Evolutionary conservation across 371 early-diverging fungal species (phyloP), one percentile per base, ranked within the genome.

Genomic region (Mortierella sp.): DNA sequence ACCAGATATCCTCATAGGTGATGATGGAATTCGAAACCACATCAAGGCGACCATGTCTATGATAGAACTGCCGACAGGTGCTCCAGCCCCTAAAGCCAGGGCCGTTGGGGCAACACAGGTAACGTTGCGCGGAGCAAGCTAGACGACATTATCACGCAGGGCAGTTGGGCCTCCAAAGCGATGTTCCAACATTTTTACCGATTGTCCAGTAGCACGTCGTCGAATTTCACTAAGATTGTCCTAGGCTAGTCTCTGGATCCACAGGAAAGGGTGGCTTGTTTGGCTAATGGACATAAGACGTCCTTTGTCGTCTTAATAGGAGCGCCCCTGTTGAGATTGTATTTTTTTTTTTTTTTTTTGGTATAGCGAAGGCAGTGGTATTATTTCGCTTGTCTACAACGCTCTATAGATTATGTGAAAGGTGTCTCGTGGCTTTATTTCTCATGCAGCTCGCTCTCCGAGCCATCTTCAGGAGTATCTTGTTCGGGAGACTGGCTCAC

Each of bases 181-280:
- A 58, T 58, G 58, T 58, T 58, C 28, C 12, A 30, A 14, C 6
- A 58, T 5, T 58, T 58, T 1, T 58, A 58, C 30, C 11, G 58
- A 18, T 22, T 58, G 18, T 58, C 58, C 26, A 57, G 57, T 28
- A 8, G 26, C 24, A 57, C 24, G 9, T 5, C 30, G 16, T 58
- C 58, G 9, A 58, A 58, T 58, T 58, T 58, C 20, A 58, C 58
- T 30, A 30, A 8, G 30, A 58, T 32, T 30, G 11, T 58, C 58
- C 58, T 58, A 16, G 58, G 58, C 26, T 58, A 26, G 35, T 58
- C 58, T 58, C 18, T 58, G 58, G 32, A 58, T 26, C 20, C 58
- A 30, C 58, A 58, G 58, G 35, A 58, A 58, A 58, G 58, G 58
- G 58, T 58, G 26, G 57, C 57, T 57, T 16, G 54, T 54, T 54